These are phyloP conservation scores for Penicillium sp. DNA, from an alignment of 2,329 filamentous ascomycete species.

Conservation along the genomic window DNA sequence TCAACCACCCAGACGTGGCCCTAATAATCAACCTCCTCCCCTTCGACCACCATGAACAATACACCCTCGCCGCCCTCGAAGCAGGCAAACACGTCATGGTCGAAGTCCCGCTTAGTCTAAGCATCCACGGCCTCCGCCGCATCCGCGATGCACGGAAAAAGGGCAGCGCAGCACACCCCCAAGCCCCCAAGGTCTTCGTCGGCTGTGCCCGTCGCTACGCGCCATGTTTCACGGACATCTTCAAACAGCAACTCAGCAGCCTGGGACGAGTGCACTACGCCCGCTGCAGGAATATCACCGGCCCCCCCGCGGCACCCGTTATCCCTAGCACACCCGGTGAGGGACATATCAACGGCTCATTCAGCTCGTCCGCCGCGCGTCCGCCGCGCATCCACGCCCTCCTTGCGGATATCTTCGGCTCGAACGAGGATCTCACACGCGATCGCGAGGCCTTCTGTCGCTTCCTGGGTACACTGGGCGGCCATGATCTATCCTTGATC, in stretches of 20 bases:
- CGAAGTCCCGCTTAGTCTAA: constrained; percentile 61
- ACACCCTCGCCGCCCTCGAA: constrained; percentile 55
- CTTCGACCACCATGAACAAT: constrained; percentile 58
- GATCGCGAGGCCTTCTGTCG: constrained; percentile 40
- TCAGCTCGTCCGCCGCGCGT: background rate
- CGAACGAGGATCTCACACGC: constrained; percentile 29
- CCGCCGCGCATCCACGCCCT: constrained; percentile 18
- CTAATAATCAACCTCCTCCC: constrained; percentile 58
- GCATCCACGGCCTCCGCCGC: constrained; percentile 47
- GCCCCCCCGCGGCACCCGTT: constrained; percentile 42
- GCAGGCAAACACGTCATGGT: constrained; percentile 60
- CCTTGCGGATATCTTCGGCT: constrained; percentile 32
- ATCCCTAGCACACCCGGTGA: background rate
- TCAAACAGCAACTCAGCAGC: constrained; percentile 54
- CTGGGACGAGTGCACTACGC: constrained; percentile 60
- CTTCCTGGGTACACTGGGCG: constrained; percentile 53
- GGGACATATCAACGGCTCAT: background rate
- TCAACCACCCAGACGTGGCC: constrained; percentile 49
- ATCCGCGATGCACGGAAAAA: constrained; percentile 50
- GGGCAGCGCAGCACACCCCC: constrained; percentile 1
- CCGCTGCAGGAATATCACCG: constrained; percentile 55
- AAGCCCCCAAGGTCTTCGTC: constrained; percentile 54
- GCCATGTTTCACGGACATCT: constrained; percentile 54
- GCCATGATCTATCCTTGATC: constrained; percentile 59
- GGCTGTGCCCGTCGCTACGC: constrained; percentile 66